A percentile compares a stretch with the other conserved stretches of the same genome.
Evolutionary conservation across 345 rosid species (phyloP).

Genomic region (Brassica rapa): DNA sequence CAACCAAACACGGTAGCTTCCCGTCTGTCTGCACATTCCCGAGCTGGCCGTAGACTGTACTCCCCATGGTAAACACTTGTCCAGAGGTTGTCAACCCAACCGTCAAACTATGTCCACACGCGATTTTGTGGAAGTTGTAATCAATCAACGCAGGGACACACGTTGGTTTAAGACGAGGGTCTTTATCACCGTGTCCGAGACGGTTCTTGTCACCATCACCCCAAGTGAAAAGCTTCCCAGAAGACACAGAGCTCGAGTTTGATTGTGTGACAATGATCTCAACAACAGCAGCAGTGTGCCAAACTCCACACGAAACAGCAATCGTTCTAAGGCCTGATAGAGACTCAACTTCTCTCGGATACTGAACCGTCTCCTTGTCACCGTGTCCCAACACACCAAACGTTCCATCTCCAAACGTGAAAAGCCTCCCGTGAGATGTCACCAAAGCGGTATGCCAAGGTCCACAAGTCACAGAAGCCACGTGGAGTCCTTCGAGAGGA

Average conservation of each 20-base stretch:
- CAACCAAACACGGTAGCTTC: conserved; percentile 71
- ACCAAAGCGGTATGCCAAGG: conserved; percentile 97
- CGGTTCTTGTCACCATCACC: conserved; percentile 98
- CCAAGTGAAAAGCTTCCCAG: conserved; percentile 95
- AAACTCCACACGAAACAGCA: conserved; percentile 92
- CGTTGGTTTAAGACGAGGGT: conserved; percentile 85
- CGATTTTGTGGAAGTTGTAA: conserved; percentile 77
- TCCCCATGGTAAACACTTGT: conserved; percentile 89
- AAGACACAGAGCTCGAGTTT: conserved; percentile 63
- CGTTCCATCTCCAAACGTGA: conserved; percentile 96
- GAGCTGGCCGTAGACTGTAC: conserved; percentile 93
- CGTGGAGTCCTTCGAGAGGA: conserved; percentile 89
- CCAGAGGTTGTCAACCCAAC: conserved; percentile 88
- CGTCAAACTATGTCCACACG: conserved; percentile 95
- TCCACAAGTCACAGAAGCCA: conserved; percentile 87
- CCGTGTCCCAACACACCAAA: conserved; percentile 98
- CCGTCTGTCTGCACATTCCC: conserved; percentile 84
- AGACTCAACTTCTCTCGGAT: conserved; percentile 91
- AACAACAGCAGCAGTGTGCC: conserved; percentile 99
- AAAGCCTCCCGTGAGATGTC: conserved; percentile 83
- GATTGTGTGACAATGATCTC: conserved; percentile 91
- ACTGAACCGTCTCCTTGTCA: conserved; percentile 62
- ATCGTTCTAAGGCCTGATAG: conserved; percentile 79
- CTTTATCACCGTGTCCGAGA: conserved; percentile 97
- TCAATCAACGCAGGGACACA: conserved; percentile 91